phyloP scores from a whole-genome alignment of 805 yeast genomes.

The Scheffersomyces amazonensis region DNA sequence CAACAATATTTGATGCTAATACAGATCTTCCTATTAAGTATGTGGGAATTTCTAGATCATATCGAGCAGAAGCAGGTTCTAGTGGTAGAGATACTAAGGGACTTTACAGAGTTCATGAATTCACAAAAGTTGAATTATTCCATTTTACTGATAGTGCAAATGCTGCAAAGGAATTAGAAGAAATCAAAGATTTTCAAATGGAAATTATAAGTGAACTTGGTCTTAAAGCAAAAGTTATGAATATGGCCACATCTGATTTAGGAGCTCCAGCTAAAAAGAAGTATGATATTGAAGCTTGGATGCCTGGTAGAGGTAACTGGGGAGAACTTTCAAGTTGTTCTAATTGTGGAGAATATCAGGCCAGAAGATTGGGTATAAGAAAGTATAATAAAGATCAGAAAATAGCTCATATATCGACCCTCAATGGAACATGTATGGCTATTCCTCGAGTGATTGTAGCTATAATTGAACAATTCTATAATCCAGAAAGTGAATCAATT shows the following conservation, averaged over 20 bases:
- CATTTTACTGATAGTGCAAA: conserved; percentile 56
- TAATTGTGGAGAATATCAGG: conserved; percentile 88
- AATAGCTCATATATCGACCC: conserved; percentile 66
- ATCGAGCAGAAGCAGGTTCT: conserved; percentile 96
- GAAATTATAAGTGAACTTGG: conserved; percentile 66
- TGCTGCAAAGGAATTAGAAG: conserved; percentile 54
- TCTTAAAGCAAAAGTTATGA: conserved; percentile 72
- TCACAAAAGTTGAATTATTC: conserved; percentile 90
- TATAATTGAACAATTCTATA: conserved; percentile 80
- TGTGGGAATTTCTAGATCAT: conserved; percentile 83
- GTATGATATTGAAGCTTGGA: conserved; percentile 94
- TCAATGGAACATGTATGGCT: conserved; percentile 96
- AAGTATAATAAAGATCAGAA: conserved; percentile 30
- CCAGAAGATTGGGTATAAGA: conserved; percentile 75
- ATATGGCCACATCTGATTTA: conserved; percentile 87
- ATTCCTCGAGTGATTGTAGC: conserved; percentile 90
- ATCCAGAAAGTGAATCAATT: conserved; percentile 51
- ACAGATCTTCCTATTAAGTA: conserved; percentile 51
- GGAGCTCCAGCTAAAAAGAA: conserved; percentile 94
- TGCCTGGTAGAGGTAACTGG: conserved; percentile 94
- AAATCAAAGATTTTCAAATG: conserved; percentile 62
- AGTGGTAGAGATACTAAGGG: conserved; percentile 92
- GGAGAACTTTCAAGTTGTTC: conserved; percentile 93
- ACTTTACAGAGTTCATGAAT: conserved; percentile 91
- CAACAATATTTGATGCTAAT: conserved; percentile 39